Conservation (phyloP, 176 grass and related monocot genomes). For the Eragrostis curvula region DNA sequence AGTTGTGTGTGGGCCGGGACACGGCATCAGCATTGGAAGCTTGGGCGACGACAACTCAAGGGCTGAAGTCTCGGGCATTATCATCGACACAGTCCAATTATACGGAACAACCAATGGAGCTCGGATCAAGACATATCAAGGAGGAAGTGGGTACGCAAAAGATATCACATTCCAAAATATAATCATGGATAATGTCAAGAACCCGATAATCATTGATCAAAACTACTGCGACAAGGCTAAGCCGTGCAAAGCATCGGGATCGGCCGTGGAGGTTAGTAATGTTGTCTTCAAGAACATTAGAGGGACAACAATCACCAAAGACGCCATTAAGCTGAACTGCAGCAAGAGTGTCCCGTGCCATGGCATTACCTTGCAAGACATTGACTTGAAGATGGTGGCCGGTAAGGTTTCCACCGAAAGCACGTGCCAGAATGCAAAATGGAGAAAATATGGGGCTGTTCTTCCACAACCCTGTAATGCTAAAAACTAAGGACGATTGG, state of each 20-base stretch:
- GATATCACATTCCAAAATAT: constrained; percentile 60
- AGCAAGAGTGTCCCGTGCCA: constrained; percentile 45
- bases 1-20: constrained; percentile 39
- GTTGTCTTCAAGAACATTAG: constrained; percentile 68
- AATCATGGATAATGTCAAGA: constrained; percentile 49
- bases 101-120: constrained; percentile 62
- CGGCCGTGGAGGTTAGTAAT: constrained; percentile 55
- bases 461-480: constrained; percentile 52
- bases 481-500: neutral
- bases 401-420: neutral
- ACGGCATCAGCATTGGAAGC: constrained; percentile 66
- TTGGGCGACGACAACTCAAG: constrained; percentile 36
- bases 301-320: constrained; percentile 53
- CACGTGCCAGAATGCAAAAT: constrained; percentile 42
- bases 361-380: constrained; percentile 49
- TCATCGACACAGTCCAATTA: constrained; percentile 44
- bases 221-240: constrained; percentile 45
- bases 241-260: constrained; percentile 28
- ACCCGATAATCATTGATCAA: constrained; percentile 66
- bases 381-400: constrained; percentile 37
- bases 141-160: constrained; percentile 53
- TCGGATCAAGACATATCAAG: constrained; percentile 69
- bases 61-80: constrained; percentile 50
- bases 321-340: constrained; percentile 65
- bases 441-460: constrained; percentile 52